Evolutionary conservation across 2,329 filamentous ascomycete species (phyloP), one percentile per base, ranked within the genome.

Genomic region (Clarireedia monteithiana): DNA sequence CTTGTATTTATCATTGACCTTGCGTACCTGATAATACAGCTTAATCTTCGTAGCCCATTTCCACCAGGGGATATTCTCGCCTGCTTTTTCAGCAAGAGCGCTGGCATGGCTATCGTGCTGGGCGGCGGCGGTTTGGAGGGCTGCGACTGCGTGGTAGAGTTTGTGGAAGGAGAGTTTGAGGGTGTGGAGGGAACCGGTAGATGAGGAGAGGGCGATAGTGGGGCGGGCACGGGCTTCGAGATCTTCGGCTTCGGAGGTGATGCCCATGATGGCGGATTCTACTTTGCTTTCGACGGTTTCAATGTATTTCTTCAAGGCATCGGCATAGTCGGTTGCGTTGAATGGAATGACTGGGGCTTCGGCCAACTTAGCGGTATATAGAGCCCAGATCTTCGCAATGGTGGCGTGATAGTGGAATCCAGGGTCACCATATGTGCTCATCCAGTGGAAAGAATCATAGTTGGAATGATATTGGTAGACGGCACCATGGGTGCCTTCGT

Each of bases 401-500:
- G 83, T 74, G 6, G 76, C 69, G 59, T 87, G 85, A 42, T 84
- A 80, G n/a, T 80, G 74, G 50, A 80, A 83, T 0, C 74, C 77
- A 1, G 78, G 77, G 62, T 95, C 90, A 4, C 89, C 89, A 62
- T 83, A 90, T 3, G 75, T 85, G 14, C 85, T 78, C 88, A 94
- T 94, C 89, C 89, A 95, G 64, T 85, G 75, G 67, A 88, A 91
- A 36, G 81, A 88, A 67, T 95, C 90, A 67, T 91, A 95, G 71
- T 94, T 94, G 59, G 82, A 81, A 68, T 95, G 89, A 66, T 94
- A 95, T 61, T 88, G 85, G 67, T 86, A 89, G 6, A 89, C 73
- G 0, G 84, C 78, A 20, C 57, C 59, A 12, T 50, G 59, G 46
- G 53, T 53, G 15, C 58, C 60, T 26, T 61, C 53, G 24, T 52